These are phyloP conservation scores for Tetradesmus lagerheimii DNA, from an alignment of 139 green algal species.

Conservation along the genomic window DNA sequence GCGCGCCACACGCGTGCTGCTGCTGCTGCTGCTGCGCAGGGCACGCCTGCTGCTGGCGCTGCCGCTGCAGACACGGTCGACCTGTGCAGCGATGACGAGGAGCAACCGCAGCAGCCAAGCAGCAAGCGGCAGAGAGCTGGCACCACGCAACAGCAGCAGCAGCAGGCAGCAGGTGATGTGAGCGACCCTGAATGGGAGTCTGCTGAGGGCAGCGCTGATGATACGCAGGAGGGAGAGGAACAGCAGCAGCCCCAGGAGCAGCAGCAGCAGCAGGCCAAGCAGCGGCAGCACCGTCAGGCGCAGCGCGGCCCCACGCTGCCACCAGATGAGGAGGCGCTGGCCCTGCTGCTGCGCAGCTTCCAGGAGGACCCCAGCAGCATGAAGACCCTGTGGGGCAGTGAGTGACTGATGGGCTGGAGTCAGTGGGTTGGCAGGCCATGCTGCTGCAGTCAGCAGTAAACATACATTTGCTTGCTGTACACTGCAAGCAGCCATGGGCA, in stretches of 20 bases:
- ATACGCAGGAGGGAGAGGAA: background rate
- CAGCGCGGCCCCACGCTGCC: background rate
- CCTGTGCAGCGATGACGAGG: conserved; percentile 13
- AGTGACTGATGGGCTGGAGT: background rate
- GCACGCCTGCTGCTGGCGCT: background rate
- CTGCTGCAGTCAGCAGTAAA: too few relatives aligned
- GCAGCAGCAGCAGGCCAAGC: background rate
- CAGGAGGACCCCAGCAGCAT: background rate
- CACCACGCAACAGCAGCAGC: background rate
- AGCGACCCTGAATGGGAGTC: background rate
- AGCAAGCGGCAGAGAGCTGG: background rate
- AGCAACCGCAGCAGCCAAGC: background rate
- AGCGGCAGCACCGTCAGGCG: background rate
- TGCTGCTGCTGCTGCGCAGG: background rate
- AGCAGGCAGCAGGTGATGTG: background rate
- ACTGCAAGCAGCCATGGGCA: too few relatives aligned
- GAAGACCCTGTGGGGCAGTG: background rate
- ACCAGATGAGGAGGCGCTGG: background rate
- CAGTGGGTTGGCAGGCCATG: too few relatives aligned
- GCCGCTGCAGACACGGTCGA: background rate
- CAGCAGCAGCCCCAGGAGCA: background rate
- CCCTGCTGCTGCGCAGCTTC: background rate
- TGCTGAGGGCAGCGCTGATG: background rate
- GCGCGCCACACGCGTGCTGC: background rate
- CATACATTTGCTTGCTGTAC: too few relatives aligned